Evolutionary conservation across 2,329 filamentous ascomycete genomes (phyloP), one percentile per base, ranked within the genome.

Genomic region (Dactylellina haptotyla): DNA sequence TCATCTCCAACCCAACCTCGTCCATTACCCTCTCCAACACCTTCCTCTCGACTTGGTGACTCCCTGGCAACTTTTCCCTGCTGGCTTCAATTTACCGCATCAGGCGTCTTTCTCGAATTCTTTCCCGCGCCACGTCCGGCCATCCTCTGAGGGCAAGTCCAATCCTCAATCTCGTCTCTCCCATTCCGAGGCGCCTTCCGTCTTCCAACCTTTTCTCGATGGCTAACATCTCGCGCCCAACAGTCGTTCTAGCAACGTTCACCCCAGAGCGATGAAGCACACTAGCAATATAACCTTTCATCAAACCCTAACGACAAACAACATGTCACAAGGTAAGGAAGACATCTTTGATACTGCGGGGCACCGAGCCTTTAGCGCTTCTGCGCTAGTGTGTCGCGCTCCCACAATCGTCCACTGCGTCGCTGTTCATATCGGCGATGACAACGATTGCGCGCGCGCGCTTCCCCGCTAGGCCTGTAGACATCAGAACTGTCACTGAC

Each of bases 241-340:
- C 34, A 71, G 65, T 63, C 57, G 65, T 61, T 70, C 66, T 48
- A 72, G 67, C 67, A 64, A 59, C 67, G 58, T 28, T 53, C 67
- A 64, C 26, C 67, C n/a, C 45, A 39, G 45, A 54, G 58, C 58
- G 51, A 72, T 72, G 67, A 72, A 72, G 43, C 53, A 51, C 45
- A 30, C 32, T 18, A 67, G 41, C 26, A 72, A 63, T 34, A 53
- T 72, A 64, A 72, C 67, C 51, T 72, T 72, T 39, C 67, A 72
- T 43, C 67, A 72, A 37, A 63, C 67, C 9, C 46, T 72, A 37
- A 72, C 67, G 34, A 48, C 67, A 14, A 72, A 72, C 53, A 72
- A 41, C 51, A 72, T 72, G 67, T 72, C 67, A 3, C 46, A 59
- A 58, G 67, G 67, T 72, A 64, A 59, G n/a, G n/a, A n/a, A n/a